Conservation (phyloP, 371 early-diverging fungal species). For the Rhizopus sp. region DNA sequence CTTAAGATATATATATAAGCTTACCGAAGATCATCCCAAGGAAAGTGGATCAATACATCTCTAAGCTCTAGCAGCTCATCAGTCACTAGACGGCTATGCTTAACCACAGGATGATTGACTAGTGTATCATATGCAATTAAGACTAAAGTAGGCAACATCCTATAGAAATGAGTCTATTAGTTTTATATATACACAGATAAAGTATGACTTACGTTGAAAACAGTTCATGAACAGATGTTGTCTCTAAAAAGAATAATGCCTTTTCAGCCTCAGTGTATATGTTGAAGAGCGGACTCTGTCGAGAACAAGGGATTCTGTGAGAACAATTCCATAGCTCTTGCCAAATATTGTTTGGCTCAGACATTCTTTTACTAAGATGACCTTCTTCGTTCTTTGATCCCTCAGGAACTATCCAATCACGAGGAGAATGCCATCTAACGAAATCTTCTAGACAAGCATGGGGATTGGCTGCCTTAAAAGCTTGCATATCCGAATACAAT, state of each 20-base stretch:
- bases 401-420: conserved; percentile 68
- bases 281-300: conserved; percentile 85
- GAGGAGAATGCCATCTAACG: conserved; percentile 95
- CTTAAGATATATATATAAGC: background rate
- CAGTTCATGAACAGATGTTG: conserved; percentile 64
- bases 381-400: conserved; percentile 30
- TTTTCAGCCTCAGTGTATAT: conserved; percentile 71
- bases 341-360: conserved; percentile 82
- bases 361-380: conserved; percentile 79
- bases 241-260: conserved; percentile 74
- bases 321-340: conserved; percentile 82
- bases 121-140: conserved; percentile 78
- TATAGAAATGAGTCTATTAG: conserved; percentile 13
- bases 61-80: conserved; percentile 49
- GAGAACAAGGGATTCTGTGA: conserved; percentile 63
- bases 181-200: background rate
- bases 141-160: conserved; percentile 74
- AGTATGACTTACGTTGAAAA: conserved; percentile 58
- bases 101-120: conserved; percentile 61
- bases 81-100: conserved; percentile 48
- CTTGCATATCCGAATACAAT: conserved; percentile 81
- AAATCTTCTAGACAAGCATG: conserved; percentile 80
- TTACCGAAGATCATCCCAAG: conserved; percentile 59
- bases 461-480: conserved; percentile 90
- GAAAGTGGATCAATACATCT: conserved; percentile 40